phyloP scores from a whole-genome alignment of 768 basidiomycete species.

The Tylopilus balloui region DNA sequence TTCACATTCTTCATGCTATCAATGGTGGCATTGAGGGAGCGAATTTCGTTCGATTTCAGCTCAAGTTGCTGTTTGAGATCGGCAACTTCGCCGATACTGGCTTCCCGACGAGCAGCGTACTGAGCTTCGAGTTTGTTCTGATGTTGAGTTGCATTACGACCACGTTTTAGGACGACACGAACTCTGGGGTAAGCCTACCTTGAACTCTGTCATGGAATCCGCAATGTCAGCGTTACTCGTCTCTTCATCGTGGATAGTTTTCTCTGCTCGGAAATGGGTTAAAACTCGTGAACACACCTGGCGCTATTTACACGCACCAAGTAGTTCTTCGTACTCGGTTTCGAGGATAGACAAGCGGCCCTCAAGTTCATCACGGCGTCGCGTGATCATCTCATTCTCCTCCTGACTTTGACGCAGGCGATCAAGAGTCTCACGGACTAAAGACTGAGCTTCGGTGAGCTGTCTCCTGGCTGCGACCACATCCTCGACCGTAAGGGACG shows the following conservation, averaged over 20 bases:
- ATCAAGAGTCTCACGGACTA: slow-evolving; percentile 86
- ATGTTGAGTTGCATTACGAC: slow-evolving; percentile 5
- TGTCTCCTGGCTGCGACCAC: slow-evolving; percentile 80
- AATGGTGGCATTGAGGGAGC: slow-evolving; percentile 76
- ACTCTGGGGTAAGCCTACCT: slow-evolving; percentile 45
- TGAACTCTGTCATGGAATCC: slow-evolving; percentile 86
- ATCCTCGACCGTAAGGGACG: slow-evolving; percentile 68
- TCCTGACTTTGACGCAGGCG: slow-evolving; percentile 86
- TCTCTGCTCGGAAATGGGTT: slow-evolving; percentile 51
- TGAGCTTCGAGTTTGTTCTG: slow-evolving; percentile 93
- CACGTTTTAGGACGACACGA: neutral
- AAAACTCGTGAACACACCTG: slow-evolving; percentile 1
- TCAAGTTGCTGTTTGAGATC: slow-evolving; percentile 92
- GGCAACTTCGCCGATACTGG: slow-evolving; percentile 75
- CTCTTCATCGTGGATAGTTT: slow-evolving; percentile 87
- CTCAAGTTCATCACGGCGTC: slow-evolving; percentile 87
- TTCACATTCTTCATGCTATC: slow-evolving; percentile 95
- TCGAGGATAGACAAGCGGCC: slow-evolving; percentile 74
- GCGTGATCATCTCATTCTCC: slow-evolving; percentile 80
- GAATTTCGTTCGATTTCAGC: slow-evolving; percentile 74
- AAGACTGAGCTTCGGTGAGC: slow-evolving; percentile 80
- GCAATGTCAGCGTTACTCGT: slow-evolving; percentile 76
- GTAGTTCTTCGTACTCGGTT: slow-evolving; percentile 92
- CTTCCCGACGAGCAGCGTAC: slow-evolving; percentile 88
- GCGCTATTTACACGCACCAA: slow-evolving; percentile 54